Base-by-base conservation (phyloP, 768 basidiomycete species). In the Pulveroboletus sp. region DNA sequence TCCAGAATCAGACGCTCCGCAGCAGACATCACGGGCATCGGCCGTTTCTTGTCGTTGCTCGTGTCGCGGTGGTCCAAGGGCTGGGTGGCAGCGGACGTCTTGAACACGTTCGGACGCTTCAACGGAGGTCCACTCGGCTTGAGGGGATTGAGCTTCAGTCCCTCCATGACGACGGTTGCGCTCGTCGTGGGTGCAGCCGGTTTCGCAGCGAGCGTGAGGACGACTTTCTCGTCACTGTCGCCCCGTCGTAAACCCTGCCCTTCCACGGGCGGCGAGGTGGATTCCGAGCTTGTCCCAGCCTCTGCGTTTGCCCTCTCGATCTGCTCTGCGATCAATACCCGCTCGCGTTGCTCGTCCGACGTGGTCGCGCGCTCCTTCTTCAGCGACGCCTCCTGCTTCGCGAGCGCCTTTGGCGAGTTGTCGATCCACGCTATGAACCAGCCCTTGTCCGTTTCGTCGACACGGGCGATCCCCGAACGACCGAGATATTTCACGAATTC, bases 351-450 rank as follows among this genome's bases (percentile, higher is more conserved):
- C 69, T 99, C 96, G 62, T 98, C 95, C 18, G 91, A 93, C 66
- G 83, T 85, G 24, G 90, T 90, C 21, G 84, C 80, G 14, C 94
- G 78, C 63, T 98, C 95, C 71, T 94, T 93, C 76, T 97, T 95
- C 74, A 86, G 60, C 18, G 82, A 84, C 14, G 89, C 89, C 68
- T 91, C 90, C 79, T 89, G 64, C 30, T 93, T 92, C 8, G 89
- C 91, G 31, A 99, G 75, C 2, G 96, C 93, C 61, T 93, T 90
- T 13, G 96, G 96, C 50, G 89, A 89, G 69, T 79, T 97, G 69
- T 99, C 96, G 47, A 99, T 89, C 96, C 96, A 99, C 32, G 86
- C 83, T 54, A 99, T 78, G 68, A 94, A 99, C 84, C 90, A 93
- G 1, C 96, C 96, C 73, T 99, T 96, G 72, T 98, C 96, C 39